phyloP scores from a whole-genome alignment of 2,329 filamentous ascomycete genomes.

The Phialophora macrospora region DNA sequence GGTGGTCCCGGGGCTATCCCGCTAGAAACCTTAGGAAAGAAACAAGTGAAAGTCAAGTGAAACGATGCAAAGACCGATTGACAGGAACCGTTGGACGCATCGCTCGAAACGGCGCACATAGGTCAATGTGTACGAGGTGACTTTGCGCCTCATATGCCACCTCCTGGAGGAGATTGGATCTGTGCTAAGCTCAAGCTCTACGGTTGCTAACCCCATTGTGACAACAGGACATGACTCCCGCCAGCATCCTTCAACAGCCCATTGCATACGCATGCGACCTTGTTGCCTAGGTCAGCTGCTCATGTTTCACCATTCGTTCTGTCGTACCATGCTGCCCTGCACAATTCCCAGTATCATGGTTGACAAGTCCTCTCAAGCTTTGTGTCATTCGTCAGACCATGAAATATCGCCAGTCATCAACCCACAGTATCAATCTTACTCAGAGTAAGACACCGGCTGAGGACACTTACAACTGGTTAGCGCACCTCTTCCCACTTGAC shows the following conservation, averaged over 20 bases:
- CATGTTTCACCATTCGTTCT: background rate
- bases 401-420: background rate
- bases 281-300: background rate
- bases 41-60: no score
- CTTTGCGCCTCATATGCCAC: background rate
- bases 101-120: background rate
- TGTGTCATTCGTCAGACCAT: background rate
- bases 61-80: no score
- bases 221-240: background rate
- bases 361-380: background rate
- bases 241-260: background rate
- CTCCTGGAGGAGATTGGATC: background rate
- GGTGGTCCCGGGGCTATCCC: no score
- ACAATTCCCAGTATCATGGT: background rate
- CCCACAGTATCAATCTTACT: background rate
- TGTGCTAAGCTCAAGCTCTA: slow-evolving; percentile 1
- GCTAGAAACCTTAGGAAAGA: no score
- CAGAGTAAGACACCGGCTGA: background rate
- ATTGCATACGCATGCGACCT: no score
- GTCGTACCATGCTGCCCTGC: background rate
- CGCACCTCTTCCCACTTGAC: background rate
- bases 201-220: background rate
- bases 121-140: background rate
- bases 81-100: background rate
- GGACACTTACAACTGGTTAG: background rate